Evolutionary conservation across 2,329 filamentous ascomycete genomes (phyloP).

Genomic region (Hypoxylon sp.): DNA sequence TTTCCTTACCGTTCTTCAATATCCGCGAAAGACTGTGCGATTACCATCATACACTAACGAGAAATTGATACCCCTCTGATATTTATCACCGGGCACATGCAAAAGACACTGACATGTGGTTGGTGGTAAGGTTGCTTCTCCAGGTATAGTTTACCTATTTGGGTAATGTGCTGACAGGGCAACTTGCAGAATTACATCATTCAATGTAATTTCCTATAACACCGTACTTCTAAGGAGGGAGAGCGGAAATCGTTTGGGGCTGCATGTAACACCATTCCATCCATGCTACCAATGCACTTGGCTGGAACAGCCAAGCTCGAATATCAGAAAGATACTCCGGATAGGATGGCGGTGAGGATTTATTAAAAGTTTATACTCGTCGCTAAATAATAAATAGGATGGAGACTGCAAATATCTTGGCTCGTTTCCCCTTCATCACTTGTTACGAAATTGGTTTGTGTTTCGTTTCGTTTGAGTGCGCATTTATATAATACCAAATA

Average conservation of each 20-base stretch:
- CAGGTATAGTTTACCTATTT: slow-evolving; percentile 35
- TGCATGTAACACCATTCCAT: slow-evolving; percentile 25
- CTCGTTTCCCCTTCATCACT: slow-evolving; percentile 17
- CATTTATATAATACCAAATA: slow-evolving; percentile 27
- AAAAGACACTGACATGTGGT: slow-evolving; percentile 10
- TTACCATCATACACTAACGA: not conserved
- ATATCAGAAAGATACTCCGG: slow-evolving; percentile 37
- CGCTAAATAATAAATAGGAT: slow-evolving; percentile 12
- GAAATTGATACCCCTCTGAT: slow-evolving; percentile 6
- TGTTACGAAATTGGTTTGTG: slow-evolving; percentile 3
- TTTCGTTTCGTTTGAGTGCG: slow-evolving; percentile 19
- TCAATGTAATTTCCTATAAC: slow-evolving; percentile 22
- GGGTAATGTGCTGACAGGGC: slow-evolving; percentile 24
- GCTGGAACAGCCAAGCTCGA: slow-evolving; percentile 35
- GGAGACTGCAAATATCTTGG: slow-evolving; percentile 27
- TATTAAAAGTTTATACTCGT: slow-evolving; percentile 13
- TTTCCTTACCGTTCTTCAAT: not conserved
- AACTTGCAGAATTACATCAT: slow-evolving; percentile 42
- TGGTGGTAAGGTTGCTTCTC: slow-evolving; percentile 4
- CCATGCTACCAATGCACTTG: slow-evolving; percentile 22
- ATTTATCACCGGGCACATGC: slow-evolving; percentile 12
- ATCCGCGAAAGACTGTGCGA: not conserved
- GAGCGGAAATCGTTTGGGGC: slow-evolving; percentile 19
- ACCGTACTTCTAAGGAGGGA: slow-evolving; percentile 13
- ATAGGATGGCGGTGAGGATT: slow-evolving; percentile 36